Conservation (phyloP, 345 rosid genomes). For the Populus euphratica region DNA sequence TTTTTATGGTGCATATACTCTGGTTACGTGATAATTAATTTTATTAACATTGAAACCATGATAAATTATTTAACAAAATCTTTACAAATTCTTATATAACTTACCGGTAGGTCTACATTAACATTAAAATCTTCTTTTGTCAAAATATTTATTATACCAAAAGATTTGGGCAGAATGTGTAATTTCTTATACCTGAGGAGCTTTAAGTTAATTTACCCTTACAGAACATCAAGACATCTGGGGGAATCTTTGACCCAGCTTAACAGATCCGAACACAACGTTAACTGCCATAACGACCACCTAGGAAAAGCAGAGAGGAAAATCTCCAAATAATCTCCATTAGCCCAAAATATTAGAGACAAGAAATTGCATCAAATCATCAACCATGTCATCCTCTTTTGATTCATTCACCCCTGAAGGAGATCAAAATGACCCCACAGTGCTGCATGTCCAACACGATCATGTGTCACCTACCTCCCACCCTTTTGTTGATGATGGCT, state of each 20-base stretch:
- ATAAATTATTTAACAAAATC: too few species aligned
- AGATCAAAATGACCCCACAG: conserved; percentile 6
- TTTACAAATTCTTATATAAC: too few species aligned
- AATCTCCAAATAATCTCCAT: neutral
- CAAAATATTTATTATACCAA: too few species aligned
- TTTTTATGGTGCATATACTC: too few species aligned
- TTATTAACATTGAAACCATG: too few species aligned
- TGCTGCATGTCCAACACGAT: neutral
- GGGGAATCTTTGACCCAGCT: neutral
- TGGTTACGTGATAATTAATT: too few species aligned
- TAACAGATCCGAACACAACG: conserved; percentile 20
- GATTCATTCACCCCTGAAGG: conserved; percentile 9
- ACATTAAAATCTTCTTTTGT: too few species aligned
- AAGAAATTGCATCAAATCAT: neutral
- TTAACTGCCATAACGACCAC: neutral
- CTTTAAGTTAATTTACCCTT: neutral
- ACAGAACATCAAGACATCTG: neutral
- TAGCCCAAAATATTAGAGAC: neutral
- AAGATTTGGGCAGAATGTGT: too few species aligned
- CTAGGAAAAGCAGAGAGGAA: neutral
- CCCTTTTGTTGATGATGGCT: neutral
- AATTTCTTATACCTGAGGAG: too few species aligned
- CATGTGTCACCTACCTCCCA: too few species aligned
- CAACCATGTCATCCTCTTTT: conserved; percentile 10
- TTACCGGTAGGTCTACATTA: too few species aligned